Conservation (phyloP, 805 yeast genomes). For the Suhomyces prunicola region DNA sequence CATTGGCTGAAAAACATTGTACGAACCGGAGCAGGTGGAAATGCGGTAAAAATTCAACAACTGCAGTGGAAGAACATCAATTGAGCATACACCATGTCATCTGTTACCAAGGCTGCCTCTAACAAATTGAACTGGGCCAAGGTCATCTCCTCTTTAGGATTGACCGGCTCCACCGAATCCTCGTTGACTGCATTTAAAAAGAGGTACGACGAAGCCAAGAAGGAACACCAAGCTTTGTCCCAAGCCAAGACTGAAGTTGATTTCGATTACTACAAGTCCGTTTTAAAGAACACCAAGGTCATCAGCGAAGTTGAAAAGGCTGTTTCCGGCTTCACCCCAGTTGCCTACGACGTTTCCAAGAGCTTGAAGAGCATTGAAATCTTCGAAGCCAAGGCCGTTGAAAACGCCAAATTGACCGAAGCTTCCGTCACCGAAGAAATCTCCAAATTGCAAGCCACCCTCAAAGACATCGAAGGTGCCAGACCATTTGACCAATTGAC, state of each 20-base stretch:
- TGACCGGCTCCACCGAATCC: conserved; percentile 88
- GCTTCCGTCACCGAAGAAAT: conserved; percentile 83
- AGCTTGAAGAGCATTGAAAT: conserved; percentile 89
- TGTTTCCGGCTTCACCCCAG: conserved; percentile 74
- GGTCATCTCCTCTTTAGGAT: conserved; percentile 81
- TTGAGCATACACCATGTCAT: conserved; percentile 24
- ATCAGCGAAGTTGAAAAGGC: conserved; percentile 79
- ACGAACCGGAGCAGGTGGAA: conserved; percentile 1
- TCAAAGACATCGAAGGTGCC: conserved; percentile 91
- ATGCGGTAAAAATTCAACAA: neutral
- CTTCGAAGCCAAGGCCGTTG: conserved; percentile 92
- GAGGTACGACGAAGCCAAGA: conserved; percentile 97
- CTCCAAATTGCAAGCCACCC: conserved; percentile 78
- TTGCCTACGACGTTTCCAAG: conserved; percentile 79
- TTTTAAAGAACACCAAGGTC: conserved; percentile 77
- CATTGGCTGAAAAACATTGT: neutral
- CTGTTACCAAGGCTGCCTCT: conserved; percentile 60
- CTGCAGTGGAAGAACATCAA: neutral
- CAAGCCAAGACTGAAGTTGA: conserved; percentile 76
- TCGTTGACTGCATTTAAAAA: conserved; percentile 90
- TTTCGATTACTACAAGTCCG: conserved; percentile 73
- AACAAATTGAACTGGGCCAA: conserved; percentile 94
- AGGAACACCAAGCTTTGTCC: conserved; percentile 66
- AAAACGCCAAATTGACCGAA: conserved; percentile 93
- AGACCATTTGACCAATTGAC: conserved; percentile 98